A percentile compares a stretch with the other conserved stretches of the same genome.
phyloP scores from a whole-genome alignment of 164 flowering plant genomes.

The Liquidambar formosana region DNA sequence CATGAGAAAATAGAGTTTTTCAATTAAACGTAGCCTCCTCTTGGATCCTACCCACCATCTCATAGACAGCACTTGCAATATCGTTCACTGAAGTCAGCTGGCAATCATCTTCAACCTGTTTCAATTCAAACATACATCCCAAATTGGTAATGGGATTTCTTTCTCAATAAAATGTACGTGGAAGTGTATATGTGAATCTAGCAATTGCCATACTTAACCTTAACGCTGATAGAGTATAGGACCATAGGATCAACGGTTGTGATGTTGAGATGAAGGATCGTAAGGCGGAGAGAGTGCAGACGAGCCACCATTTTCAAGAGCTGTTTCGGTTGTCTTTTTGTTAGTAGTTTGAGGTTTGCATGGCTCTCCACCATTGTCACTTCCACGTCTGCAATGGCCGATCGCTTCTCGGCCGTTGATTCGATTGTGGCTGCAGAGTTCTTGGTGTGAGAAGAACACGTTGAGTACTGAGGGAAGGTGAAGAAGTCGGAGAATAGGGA shows the following conservation, averaged over 20 bases:
- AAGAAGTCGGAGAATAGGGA: constrained; percentile 41
- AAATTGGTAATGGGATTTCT: too few relatives aligned
- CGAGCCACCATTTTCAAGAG: constrained; percentile 38
- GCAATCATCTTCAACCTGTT: constrained; percentile 43
- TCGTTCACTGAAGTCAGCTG: constrained; percentile 35
- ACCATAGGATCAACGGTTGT: constrained; percentile 32
- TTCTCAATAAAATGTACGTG: too few relatives aligned
- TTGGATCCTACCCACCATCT: constrained; percentile 35
- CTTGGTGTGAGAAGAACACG: background rate
- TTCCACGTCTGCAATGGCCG: constrained; percentile 42
- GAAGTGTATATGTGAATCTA: too few relatives aligned
- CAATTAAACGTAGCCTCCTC: constrained; percentile 21
- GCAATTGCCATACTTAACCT: too few relatives aligned
- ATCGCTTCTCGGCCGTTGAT: constrained; percentile 8
- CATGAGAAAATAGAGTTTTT: background rate
- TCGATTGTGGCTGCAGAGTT: background rate
- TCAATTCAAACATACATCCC: background rate
- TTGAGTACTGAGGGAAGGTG: constrained; percentile 50
- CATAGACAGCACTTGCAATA: constrained; percentile 42
- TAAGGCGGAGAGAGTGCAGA: constrained; percentile 32
- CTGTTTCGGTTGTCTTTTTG: constrained; percentile 41
- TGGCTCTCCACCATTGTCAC: constrained; percentile 60
- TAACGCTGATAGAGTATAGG: constrained; percentile 45
- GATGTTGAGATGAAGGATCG: constrained; percentile 54
- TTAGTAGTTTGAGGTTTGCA: constrained; percentile 43